Evolutionary conservation across 495 filamentous ascomycete species (phyloP).

Genomic region (Neurospora discreta): DNA sequence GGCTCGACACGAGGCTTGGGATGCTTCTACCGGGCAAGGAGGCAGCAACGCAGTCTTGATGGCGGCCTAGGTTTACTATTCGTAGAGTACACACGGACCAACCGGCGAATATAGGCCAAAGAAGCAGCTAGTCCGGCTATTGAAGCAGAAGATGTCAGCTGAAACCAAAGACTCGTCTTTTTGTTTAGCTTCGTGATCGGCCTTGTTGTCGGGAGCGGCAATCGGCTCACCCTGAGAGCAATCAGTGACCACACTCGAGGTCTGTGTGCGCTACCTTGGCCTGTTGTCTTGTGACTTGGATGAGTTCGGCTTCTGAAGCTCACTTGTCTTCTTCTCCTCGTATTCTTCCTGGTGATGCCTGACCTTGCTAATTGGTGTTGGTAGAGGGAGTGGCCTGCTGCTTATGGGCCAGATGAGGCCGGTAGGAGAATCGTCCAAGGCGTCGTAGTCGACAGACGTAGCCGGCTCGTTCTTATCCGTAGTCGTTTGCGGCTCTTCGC

Average conservation of each 20-base stretch:
- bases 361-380: neutral
- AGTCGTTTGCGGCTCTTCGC: conserved; percentile 3
- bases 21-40: neutral
- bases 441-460: conserved; percentile 5
- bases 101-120: neutral
- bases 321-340: neutral
- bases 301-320: neutral
- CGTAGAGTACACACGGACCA: neutral
- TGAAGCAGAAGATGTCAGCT: neutral
- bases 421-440: conserved; percentile 14
- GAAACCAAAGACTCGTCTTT: neutral
- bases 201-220: neutral
- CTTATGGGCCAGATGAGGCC: conserved; percentile 10
- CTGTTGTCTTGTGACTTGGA: neutral
- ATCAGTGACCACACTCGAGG: neutral
- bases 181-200: neutral
- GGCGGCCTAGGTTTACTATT: neutral
- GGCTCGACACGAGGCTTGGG: neutral
- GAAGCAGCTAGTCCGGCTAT: neutral
- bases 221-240: neutral
- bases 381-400: neutral
- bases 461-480: neutral
- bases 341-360: neutral
- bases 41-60: neutral
- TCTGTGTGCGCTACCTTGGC: too few relatives aligned